A percentile compares a stretch with the other conserved stretches of the same genome.
phyloP scores from a whole-genome alignment of 495 filamentous ascomycete genomes.

The Aspergillus affinis region DNA sequence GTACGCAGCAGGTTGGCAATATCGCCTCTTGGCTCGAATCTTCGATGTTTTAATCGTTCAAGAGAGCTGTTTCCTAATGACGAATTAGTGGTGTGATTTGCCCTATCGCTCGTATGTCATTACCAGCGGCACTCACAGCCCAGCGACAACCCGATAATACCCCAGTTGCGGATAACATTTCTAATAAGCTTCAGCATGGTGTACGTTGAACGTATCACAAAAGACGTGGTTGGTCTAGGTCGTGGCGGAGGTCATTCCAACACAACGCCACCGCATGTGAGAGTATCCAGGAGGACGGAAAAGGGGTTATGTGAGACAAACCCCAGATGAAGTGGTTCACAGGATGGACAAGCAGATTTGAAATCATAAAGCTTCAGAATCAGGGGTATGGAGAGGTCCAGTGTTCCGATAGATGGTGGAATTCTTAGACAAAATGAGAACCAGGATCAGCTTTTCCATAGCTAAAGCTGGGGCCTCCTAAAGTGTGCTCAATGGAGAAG shows the following conservation, averaged over 20 bases:
- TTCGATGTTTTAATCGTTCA: neutral
- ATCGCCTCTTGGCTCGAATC: neutral
- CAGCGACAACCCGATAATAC: neutral
- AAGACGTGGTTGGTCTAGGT: constrained; percentile 2
- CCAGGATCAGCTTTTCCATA: neutral
- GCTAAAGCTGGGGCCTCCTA: neutral
- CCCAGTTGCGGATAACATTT: neutral
- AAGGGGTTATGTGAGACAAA: neutral
- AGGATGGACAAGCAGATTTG: neutral
- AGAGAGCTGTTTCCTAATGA: neutral
- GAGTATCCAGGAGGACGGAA: neutral
- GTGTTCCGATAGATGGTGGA: neutral
- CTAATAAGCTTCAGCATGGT: neutral
- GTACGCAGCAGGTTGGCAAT: neutral
- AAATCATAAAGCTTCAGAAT: neutral
- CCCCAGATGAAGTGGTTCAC: neutral
- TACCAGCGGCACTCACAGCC: neutral
- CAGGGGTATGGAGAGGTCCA: neutral
- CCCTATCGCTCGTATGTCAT: neutral
- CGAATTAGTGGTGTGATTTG: neutral
- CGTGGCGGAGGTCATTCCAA: neutral
- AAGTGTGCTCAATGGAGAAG: neutral
- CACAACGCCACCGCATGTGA: neutral
- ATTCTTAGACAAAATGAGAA: neutral
- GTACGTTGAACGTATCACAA: constrained; percentile 9